Evolutionary conservation across 176 grass and related monocot species (phyloP), one percentile per base, ranked within the genome.

Genomic region (Echinochloa phyllopogon): DNA sequence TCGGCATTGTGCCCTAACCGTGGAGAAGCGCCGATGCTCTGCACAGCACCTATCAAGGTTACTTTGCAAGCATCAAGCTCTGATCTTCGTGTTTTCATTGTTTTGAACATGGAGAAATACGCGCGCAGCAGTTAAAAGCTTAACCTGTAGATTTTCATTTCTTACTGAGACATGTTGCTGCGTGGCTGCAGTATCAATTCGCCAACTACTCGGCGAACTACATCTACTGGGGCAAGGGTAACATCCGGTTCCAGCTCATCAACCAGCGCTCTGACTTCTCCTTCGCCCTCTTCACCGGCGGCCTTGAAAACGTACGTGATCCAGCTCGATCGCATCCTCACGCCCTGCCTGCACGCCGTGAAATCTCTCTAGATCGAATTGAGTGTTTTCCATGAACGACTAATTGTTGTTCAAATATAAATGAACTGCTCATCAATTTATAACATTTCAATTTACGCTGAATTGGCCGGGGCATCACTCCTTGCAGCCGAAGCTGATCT

Each of bases 1-100:
- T 86, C 90, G 43, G 91, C 86, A 0, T 36, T 61, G 2, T 94
- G 95, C 79, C 83, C 88, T 63, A 76, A 89, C 40, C 61, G 64
- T 63, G 78, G 1, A 51, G 58, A 42, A 15, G 82, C 80, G 57
- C 95, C 95, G 29, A 49, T 86, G 72, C 89, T 97, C 66, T 97
- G 95, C 85, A 87, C 90, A 23, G 90, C 95, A 42, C 95, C 95
- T 6, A 91, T 97, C 80, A 97, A 97, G 90, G 94, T 94, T 13
- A 42, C 18, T 64, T 24, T 38, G 57, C 56, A 15, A 55, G 15
- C 5, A 52, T 52, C 14, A 17, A 1, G 6, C 3, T 50, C 48
- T 50, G 12, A 15, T 4, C 48, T 50, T 50, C 48, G 1, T 15
- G 56, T 33, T 33, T 33, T 33, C 29, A 33, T 33, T 33, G 29